Base-by-base conservation (phyloP, 805 yeast genomes). In the Blastobotrys parvus region DNA sequence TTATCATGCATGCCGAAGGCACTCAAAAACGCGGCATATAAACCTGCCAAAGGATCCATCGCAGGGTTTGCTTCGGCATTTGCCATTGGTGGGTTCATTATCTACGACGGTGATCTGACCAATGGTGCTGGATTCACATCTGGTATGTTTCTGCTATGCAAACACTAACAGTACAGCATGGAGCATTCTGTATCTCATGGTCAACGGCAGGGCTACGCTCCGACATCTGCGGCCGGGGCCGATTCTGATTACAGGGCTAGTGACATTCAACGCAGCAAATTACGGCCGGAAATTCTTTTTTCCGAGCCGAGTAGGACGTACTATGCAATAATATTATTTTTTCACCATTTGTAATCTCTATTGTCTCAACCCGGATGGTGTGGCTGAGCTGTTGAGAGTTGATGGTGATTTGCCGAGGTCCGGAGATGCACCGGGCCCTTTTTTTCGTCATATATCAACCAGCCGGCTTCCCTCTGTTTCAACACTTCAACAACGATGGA, bases 81-180 rank as follows among this genome's bases (percentile, higher is more conserved):
- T 45, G 60, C 57, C 3, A 44, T 53, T 2, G 60, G 60, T 17
- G 60, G 65, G 18, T 62, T 56, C 51, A 81, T 88, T 68, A 73
- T 82, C 33, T 69, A 70, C 49, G 96, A 88, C 57, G 80, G 84
- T 13, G 95, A 87, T 55, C 62, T 77, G 17, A 71, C 73, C 37
- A 79, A 83, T 61, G 96, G 94, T 2, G 71, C 90, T 1, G 95
- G 95, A 0, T 82, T 88, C 55, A 48, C 62, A 2, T 52, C 63
- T 5, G 29, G 29, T 25, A 25, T 25, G 29, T 57, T 59, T 56
- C 43, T 35, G 54, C 34, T 13, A 7, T 32, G 69, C 76, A 53
- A 8, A 25, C 7, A 7, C 7, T 25, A 8, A 25, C 29, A 8
- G 10, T 25, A 25, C 11, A 25, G 94, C 92, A 2, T 89, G 96